Conservation (phyloP, 2,329 filamentous ascomycete genomes). For the Aspergillus jensenii region DNA sequence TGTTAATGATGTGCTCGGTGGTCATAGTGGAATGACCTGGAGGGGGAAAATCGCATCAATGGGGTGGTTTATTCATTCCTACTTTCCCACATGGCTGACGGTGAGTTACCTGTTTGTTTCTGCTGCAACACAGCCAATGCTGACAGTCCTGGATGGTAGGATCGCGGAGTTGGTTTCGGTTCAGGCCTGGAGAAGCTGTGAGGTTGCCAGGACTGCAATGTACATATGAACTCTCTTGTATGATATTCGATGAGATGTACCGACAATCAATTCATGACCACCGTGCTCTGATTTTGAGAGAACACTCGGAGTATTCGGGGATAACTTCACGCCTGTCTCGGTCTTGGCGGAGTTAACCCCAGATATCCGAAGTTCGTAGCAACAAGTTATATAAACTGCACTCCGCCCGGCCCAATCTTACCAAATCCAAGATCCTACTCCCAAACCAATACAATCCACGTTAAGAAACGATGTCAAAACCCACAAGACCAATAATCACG, state of each 20-base stretch:
- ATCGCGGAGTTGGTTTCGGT: not conserved
- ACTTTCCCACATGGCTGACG: constrained; percentile 15
- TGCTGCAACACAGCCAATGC: not conserved
- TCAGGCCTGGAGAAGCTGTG: not conserved
- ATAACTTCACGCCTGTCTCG: too few relatives aligned
- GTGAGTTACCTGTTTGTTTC: constrained; percentile 8
- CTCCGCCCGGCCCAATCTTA: not conserved
- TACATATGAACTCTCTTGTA: not conserved
- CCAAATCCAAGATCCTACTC: not conserved
- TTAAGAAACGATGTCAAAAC: not conserved
- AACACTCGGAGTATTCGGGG: too few relatives aligned
- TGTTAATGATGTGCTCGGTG: constrained; percentile 24
- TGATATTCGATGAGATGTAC: not conserved
- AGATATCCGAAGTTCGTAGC: too few relatives aligned
- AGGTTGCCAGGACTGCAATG: not conserved
- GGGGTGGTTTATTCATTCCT: constrained; percentile 4
- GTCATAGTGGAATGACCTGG: constrained; percentile 20
- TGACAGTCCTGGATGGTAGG: not conserved
- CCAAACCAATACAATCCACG: not conserved
- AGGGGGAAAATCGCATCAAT: constrained; percentile 18
- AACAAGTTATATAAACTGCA: too few relatives aligned
- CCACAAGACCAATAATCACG: not conserved
- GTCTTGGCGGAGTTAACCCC: too few relatives aligned
- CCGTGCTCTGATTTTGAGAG: too few relatives aligned
- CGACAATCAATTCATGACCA: too few relatives aligned